phyloP scores from a whole-genome alignment of 495 filamentous ascomycete genomes.

The Tricharina praecox region DNA sequence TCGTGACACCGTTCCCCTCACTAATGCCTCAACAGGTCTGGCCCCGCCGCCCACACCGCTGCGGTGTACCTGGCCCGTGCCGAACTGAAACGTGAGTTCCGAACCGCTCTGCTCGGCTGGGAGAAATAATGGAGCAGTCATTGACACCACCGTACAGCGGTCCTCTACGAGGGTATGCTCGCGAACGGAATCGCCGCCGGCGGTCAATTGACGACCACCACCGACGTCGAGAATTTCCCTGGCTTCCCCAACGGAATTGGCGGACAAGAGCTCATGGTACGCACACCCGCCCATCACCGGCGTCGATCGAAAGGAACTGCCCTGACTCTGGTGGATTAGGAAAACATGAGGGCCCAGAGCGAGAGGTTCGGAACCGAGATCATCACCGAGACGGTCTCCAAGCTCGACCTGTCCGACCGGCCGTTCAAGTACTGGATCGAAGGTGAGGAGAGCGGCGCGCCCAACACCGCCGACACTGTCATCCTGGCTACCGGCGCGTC shows the following conservation, averaged over 20 bases:
- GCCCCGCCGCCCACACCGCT: constrained; percentile 91
- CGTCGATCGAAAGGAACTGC: no score
- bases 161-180: constrained; percentile 94
- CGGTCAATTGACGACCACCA: constrained; percentile 92
- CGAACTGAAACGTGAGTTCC: constrained; percentile 51
- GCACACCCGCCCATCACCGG: no score
- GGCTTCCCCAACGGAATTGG: constrained; percentile 81
- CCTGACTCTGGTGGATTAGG: no score
- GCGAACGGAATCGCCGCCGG: constrained; percentile 92
- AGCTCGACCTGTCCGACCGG: constrained; percentile 64
- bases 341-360: constrained; percentile 82
- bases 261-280: constrained; percentile 67
- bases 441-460: constrained; percentile 54
- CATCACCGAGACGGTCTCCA: constrained; percentile 76
- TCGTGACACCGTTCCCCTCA: background rate
- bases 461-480: constrained; percentile 68
- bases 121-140: background rate
- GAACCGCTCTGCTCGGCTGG: background rate
- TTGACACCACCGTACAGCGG: constrained; percentile 35
- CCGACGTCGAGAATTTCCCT: constrained; percentile 95
- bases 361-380: constrained; percentile 82
- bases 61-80: constrained; percentile 90
- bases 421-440: constrained; percentile 89
- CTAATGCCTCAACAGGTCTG: constrained; percentile 45
- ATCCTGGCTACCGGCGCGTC: constrained; percentile 95